These are phyloP conservation scores for Hyaloscypha bicolor DNA, from an alignment of 495 filamentous ascomycete genomes.

Conservation along the genomic window DNA sequence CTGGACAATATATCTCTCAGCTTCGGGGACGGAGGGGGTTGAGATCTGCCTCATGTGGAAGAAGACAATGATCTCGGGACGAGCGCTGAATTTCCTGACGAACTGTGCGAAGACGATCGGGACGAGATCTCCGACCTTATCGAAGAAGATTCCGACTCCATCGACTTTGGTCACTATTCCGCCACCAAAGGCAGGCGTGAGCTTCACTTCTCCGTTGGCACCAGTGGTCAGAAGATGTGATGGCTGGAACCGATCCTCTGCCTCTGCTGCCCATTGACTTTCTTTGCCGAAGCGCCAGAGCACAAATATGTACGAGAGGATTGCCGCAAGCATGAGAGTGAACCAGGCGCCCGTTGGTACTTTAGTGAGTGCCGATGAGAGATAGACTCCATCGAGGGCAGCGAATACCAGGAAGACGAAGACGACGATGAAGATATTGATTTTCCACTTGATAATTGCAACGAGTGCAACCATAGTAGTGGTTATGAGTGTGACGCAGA, in stretches of 20 bases:
- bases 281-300: conserved; percentile 78
- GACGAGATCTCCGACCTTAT: conserved; percentile 58
- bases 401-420: conserved; percentile 64
- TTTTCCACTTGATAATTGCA: conserved; percentile 67
- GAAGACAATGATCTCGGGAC: conserved; percentile 61
- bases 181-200: conserved; percentile 48
- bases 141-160: conserved; percentile 67
- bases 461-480: conserved; percentile 70
- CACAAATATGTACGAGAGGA: conserved; percentile 62
- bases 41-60: conserved; percentile 64
- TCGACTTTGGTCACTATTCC: conserved; percentile 45
- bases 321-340: conserved; percentile 61
- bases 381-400: conserved; percentile 63
- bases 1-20: conserved; percentile 44
- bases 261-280: conserved; percentile 70
- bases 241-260: conserved; percentile 56
- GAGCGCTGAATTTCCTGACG: conserved; percentile 60
- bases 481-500: conserved; percentile 74
- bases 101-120: conserved; percentile 67
- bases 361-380: conserved; percentile 68
- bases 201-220: conserved; percentile 29
- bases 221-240: conserved; percentile 44
- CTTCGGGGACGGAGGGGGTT: conserved; percentile 47
- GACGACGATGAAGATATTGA: conserved; percentile 57
- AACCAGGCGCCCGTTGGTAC: conserved; percentile 77